These are phyloP conservation scores for Fagus crenata DNA, from an alignment of 306 rosid species.

Conservation along the genomic window DNA sequence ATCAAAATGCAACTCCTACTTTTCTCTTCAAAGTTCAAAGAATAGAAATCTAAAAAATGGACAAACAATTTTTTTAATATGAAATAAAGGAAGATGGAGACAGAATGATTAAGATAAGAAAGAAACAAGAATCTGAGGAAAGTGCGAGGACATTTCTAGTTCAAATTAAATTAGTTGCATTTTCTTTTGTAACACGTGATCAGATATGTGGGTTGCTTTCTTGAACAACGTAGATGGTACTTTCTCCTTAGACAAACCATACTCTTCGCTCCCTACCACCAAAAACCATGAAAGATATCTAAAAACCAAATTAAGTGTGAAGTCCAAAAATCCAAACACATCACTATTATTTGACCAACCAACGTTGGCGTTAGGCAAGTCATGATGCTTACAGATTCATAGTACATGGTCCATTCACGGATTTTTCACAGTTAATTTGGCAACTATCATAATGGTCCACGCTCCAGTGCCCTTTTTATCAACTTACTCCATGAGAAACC, in stretches of 20 bases:
- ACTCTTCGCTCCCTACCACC: not conserved
- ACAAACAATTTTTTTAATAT: not conserved
- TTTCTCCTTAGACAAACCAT: not conserved
- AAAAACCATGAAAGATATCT: not conserved
- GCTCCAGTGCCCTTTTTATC: conserved; percentile 37
- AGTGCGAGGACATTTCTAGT: conserved; percentile 22
- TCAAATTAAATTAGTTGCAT: conserved; percentile 1
- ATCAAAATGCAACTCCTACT: not conserved
- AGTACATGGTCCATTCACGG: conserved; percentile 45
- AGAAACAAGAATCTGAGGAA: conserved; percentile 1
- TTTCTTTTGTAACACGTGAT: conserved; percentile 5
- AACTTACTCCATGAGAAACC: not conserved
- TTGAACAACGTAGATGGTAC: not conserved
- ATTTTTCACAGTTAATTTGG: conserved; percentile 24
- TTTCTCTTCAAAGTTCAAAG: not conserved
- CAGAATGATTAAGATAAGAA: not conserved
- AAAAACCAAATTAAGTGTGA: conserved; percentile 8
- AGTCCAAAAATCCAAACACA: conserved; percentile 15
- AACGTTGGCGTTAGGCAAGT: conserved; percentile 40
- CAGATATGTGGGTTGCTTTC: not conserved
- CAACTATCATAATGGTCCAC: conserved; percentile 20
- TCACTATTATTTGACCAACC: conserved; percentile 31
- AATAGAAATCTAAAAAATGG: not conserved
- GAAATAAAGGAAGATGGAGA: not conserved
- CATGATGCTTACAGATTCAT: conserved; percentile 62